Conservation (phyloP, 495 filamentous ascomycete species). For the Sordaria brevicollis region DNA sequence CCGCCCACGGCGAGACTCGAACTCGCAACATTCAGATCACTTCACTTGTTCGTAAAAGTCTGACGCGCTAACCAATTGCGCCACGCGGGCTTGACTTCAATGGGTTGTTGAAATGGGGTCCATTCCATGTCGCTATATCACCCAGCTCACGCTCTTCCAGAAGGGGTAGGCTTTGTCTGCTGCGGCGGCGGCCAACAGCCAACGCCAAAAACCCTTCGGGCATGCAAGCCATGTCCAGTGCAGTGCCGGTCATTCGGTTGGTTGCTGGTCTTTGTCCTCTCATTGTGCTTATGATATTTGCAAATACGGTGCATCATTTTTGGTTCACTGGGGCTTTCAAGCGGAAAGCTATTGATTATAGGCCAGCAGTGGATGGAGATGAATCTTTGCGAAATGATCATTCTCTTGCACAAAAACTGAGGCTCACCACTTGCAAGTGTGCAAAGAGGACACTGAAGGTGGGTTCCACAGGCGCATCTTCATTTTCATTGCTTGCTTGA, state of each 20-base stretch:
- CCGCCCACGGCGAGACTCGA: conserved; percentile 24
- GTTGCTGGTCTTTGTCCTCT: not conserved
- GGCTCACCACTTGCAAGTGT: not conserved
- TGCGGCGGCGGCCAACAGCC: not conserved
- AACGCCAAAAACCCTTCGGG: not conserved
- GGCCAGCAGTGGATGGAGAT: conserved; percentile 1
- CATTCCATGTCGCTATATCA: too few species aligned
- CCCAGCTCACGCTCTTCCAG: too few species aligned
- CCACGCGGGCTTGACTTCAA: conserved; percentile 10
- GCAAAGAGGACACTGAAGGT: not conserved
- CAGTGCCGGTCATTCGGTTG: not conserved
- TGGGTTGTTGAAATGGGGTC: not conserved
- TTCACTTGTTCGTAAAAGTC: conserved; percentile 14
- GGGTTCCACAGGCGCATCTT: too few species aligned
- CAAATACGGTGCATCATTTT: not conserved
- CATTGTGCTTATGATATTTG: not conserved
- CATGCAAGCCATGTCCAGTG: not conserved
- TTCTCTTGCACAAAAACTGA: not conserved
- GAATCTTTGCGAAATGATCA: not conserved
- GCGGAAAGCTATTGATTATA: not conserved
- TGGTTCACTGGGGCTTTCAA: not conserved
- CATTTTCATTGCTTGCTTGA: not conserved
- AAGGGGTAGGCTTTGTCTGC: too few species aligned
- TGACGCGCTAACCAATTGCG: conserved; percentile 25
- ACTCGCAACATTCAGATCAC: conserved; percentile 24